A percentile compares a stretch with the other conserved stretches of the same genome.
These are phyloP conservation scores for Lizanozyma gosingica DNA, from an alignment of 1,139 yeast species.

Conservation along the genomic window DNA sequence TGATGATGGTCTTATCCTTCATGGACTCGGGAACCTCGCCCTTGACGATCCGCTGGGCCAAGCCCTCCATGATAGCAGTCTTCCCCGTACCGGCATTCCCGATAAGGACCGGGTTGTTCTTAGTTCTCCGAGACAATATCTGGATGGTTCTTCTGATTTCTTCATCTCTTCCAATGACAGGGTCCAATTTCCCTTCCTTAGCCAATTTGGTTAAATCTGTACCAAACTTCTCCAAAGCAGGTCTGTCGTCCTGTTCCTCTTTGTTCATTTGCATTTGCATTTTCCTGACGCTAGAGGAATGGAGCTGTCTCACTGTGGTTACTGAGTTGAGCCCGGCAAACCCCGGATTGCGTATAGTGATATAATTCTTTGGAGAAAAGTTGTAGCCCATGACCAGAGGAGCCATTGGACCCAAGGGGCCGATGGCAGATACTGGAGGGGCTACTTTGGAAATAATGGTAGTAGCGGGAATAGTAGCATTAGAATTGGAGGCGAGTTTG, in stretches of 20 bases:
- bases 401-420: no score
- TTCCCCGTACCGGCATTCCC: slow-evolving; percentile 98
- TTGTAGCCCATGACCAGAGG: no score
- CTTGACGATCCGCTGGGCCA: slow-evolving; percentile 84
- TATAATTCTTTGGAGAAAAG: no score
- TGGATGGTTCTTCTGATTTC: slow-evolving; percentile 91
- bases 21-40: slow-evolving; percentile 94
- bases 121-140: slow-evolving; percentile 83
- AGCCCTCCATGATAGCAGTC: slow-evolving; percentile 92
- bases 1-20: slow-evolving; percentile 73
- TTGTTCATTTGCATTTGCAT: slow-evolving; percentile 35
- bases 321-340: no score
- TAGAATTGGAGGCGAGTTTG: no score
- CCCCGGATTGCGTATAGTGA: no score
- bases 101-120: slow-evolving; percentile 87
- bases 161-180: slow-evolving; percentile 94
- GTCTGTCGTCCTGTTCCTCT: slow-evolving; percentile 47
- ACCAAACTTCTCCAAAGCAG: slow-evolving; percentile 84
- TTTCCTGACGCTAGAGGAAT: slow-evolving; percentile 10
- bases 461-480: no score
- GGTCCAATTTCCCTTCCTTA: slow-evolving; percentile 83
- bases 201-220: slow-evolving; percentile 82
- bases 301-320: slow-evolving; percentile 8
- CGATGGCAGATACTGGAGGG: no score
- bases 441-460: no score